A percentile compares a stretch with the other conserved stretches of the same genome.
Evolutionary conservation across 2,329 filamentous ascomycete genomes (phyloP).

Genomic region (Hymenoscyphus infarciens): DNA sequence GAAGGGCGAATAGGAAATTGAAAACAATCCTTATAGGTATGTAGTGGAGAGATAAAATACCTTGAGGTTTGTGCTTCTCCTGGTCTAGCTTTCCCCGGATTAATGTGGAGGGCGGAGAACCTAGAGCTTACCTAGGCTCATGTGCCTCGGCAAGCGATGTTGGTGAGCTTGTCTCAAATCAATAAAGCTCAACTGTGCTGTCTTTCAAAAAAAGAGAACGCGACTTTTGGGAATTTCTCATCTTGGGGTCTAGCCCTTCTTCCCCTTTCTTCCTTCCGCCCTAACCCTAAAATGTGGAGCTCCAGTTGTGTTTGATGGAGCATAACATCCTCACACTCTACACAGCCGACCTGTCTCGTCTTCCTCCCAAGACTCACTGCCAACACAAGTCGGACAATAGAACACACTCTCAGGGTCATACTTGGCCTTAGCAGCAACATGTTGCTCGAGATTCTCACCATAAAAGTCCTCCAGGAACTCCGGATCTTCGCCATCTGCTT

Average conservation of each 20-base stretch:
- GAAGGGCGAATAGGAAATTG: neutral
- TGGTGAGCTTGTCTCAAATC: too few species aligned
- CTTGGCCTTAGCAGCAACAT: neutral
- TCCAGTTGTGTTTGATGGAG: too few species aligned
- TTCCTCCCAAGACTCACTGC: neutral
- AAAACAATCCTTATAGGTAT: neutral
- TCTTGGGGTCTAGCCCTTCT: too few species aligned
- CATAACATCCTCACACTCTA: too few species aligned
- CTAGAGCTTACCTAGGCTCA: neutral
- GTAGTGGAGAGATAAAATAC: neutral
- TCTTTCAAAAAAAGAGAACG: too few species aligned
- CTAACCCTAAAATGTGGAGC: too few species aligned
- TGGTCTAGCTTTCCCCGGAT: neutral
- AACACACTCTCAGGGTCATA: neutral
- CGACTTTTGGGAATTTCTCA: too few species aligned
- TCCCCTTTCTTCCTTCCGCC: too few species aligned
- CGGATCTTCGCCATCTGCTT: neutral
- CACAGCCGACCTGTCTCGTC: too few species aligned
- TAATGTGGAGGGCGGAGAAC: conserved; percentile 2
- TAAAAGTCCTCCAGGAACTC: neutral
- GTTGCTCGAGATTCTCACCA: neutral
- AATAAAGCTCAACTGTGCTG: too few species aligned
- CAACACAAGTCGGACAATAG: neutral
- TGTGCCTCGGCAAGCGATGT: neutral
- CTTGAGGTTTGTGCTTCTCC: neutral